Evolutionary conservation across 108 stramenopile species (phyloP), one percentile per base, ranked within the genome.

Genomic region (Stephanodiscus triporus): DNA sequence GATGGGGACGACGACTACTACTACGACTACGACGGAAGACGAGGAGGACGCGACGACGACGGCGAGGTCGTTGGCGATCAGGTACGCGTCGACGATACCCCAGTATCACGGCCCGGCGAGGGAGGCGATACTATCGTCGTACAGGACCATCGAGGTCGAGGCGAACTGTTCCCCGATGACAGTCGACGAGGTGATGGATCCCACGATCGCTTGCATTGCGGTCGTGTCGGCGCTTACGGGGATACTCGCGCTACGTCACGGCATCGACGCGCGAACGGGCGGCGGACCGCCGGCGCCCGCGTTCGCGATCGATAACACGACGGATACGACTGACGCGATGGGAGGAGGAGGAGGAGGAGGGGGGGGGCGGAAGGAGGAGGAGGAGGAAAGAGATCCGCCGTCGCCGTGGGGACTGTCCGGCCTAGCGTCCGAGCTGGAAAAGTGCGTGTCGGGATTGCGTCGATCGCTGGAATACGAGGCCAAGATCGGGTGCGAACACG

Each of bases 101-200:
- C 78, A 82, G 50, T 83, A 80, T 40, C 84, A 85, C 51, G 86
- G 86, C 27, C 86, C 86, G 22, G 68, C 86, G 2, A 30, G 75
- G 17, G 86, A 85, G 38, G 36, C 72, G 4, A 48, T 87, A 29
- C 11, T 23, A 13, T 47, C 68, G 13, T 53, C 81, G 2, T 68
- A 66, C 63, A 85, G 84, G 68, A 82, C 84, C 9, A 59, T 87
- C 30, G 86, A 87, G 70, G 66, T 87, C 68, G 86, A 87, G 49
- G 59, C 82, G 62, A 87, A 87, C 68, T 85, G 86, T 47, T 81
- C 75, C 13, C 73, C 72, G 32, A 58, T 51, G 20, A 9, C 51
- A 6, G 9, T 36, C 4, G 22, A 43, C 26, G 66, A 63, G n/a
- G 75, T 42, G 20, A 54, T 78, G 48, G 84, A 82, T 53, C 72